Evolutionary conservation across 73 alveolate species (phyloP), one percentile per base, ranked within the genome.

Genomic region (Loxodes magnus): DNA sequence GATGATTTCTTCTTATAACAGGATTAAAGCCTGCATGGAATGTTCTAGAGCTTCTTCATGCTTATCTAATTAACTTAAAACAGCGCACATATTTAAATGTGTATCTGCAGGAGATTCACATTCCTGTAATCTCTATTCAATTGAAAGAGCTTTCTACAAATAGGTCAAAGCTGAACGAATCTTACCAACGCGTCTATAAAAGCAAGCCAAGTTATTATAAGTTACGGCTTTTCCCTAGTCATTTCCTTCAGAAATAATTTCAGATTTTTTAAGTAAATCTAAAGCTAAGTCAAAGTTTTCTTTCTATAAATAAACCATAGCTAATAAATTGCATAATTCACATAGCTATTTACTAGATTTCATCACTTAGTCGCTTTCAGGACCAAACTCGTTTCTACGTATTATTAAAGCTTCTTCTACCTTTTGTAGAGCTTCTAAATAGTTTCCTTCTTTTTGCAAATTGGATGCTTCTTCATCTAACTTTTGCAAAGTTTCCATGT

Each of bases 201-300:
- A 62, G 15, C 64, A 62, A 25, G 67, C 75, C 3, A 62, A 35
- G 48, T 62, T 62, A 28, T 62, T 62, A 6, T 28, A 9, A 17
- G 74, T 59, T 5, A 59, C 27, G 15, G 59, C 59, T 25, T 25
- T 7, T 1, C 74, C 82, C 25, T 75, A 64, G 35, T 71, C 74
- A 19, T 70, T 59, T 2, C 67, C 30, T 52, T 79, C 76, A 19
- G 82, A 65, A 4, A 84, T 51, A 16, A 71, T 31, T 42, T 83
- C 93, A 6, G 96, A 93, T 56, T 79, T 80, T 60, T 80, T 82
- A 12, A 86, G 71, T 25, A 86, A 63, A 30, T 86, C 93, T 14
- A 67, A 49, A 12, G 94, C 74, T 15, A 82, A 80, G 54, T 80
- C 72, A 43, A 71, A 71, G 54, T 82, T 85, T 31, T 79, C 97